phyloP scores from a whole-genome alignment of 257 asterid species.

The Solanum neorickii region DNA sequence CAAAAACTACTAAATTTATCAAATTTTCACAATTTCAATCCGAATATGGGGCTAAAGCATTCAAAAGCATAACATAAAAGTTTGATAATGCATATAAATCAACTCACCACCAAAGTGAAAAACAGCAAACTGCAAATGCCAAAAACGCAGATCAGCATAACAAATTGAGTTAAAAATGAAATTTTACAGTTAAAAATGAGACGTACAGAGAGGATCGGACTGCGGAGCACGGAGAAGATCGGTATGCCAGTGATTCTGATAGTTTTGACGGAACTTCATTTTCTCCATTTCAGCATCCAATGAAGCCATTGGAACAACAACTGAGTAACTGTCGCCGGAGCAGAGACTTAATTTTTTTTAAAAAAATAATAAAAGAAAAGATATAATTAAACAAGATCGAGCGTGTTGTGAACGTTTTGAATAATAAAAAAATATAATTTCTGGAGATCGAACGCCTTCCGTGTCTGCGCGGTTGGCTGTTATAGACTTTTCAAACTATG shows the following conservation, averaged over 20 bases:
- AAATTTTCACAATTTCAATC: too few relatives aligned
- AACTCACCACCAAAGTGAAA: constrained; percentile 23
- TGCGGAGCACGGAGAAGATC: constrained; percentile 17
- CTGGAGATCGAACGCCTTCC: background rate
- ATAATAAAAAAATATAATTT: background rate
- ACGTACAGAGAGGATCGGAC: constrained; percentile 19
- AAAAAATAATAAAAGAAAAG: background rate
- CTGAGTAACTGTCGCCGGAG: background rate
- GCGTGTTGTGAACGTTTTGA: background rate
- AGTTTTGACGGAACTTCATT: constrained; percentile 14
- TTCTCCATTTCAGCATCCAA: constrained; percentile 8
- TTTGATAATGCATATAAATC: background rate
- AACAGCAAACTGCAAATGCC: constrained; percentile 24
- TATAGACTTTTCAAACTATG: background rate
- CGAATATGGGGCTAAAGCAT: too few relatives aligned
- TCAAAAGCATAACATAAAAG: background rate
- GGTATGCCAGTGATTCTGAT: constrained; percentile 14
- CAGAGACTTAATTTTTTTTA: background rate
- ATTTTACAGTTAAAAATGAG: background rate
- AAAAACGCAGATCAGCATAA: background rate
- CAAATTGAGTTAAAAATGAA: background rate
- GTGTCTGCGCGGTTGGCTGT: background rate
- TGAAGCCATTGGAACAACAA: constrained; percentile 1
- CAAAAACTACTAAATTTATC: background rate
- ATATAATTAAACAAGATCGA: background rate